Evolutionary conservation across 2,329 filamentous ascomycete species (phyloP).

Genomic region (Elsinoe arachidis): DNA sequence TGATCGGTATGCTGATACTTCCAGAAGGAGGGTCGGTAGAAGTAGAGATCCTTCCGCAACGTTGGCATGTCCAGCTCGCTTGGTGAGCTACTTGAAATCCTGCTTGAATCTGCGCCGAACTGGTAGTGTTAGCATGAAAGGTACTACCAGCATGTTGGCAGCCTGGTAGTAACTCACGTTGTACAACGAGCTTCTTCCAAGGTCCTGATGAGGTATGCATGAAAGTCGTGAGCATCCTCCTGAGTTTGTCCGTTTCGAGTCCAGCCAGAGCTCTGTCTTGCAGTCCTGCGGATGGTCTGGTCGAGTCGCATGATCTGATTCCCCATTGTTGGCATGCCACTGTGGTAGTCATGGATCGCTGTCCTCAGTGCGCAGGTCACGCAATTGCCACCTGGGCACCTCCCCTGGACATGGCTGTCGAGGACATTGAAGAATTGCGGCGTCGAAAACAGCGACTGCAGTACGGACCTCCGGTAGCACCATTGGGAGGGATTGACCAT

Average conservation of each 20-base stretch:
- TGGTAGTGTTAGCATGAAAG: not conserved
- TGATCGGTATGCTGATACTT: constrained; percentile 15
- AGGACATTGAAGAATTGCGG: constrained; percentile 18
- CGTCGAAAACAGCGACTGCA: constrained; percentile 17
- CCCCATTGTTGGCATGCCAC: not conserved
- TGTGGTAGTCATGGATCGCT: constrained; percentile 12
- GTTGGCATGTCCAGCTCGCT: constrained; percentile 15
- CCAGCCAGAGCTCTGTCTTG: constrained; percentile 13
- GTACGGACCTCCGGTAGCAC: constrained; percentile 19
- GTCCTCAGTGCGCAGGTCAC: constrained; percentile 15
- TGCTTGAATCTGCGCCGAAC: constrained; percentile 6
- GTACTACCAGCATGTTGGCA: not conserved
- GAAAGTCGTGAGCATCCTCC: constrained; percentile 16
- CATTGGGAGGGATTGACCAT: constrained; percentile 16
- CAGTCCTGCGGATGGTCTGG: constrained; percentile 12
- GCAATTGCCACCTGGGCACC: constrained; percentile 12
- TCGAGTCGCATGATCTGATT: constrained; percentile 14
- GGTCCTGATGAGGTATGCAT: constrained; percentile 13
- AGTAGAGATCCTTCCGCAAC: constrained; percentile 12
- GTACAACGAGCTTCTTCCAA: constrained; percentile 12
- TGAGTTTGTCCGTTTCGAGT: constrained; percentile 12
- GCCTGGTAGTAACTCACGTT: not conserved
- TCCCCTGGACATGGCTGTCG: constrained; percentile 11
- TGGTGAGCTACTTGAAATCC: constrained; percentile 14
- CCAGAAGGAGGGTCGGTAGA: constrained; percentile 11